Conservation (phyloP, 352 stramenopile genomes). For the Phytophthora aleatoria region DNA sequence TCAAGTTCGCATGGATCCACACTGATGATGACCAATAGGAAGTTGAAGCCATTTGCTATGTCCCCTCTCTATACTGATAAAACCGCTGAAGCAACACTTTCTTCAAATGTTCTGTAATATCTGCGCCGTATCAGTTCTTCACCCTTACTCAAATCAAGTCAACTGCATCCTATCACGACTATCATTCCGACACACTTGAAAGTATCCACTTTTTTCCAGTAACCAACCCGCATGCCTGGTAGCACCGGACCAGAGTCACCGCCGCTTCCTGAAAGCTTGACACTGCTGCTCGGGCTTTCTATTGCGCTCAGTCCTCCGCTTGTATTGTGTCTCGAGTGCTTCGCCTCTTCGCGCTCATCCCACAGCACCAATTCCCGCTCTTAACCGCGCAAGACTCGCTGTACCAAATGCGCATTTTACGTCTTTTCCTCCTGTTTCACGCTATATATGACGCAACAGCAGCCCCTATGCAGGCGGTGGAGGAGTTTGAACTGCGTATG, state of each 20-base stretch:
- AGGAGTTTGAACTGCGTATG: conserved; percentile 35
- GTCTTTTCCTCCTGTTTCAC: conserved; percentile 12
- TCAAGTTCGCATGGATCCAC: conserved; percentile 30
- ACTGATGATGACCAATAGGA: not conserved
- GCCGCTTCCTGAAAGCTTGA: conserved; percentile 25
- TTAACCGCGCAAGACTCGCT: conserved; percentile 10
- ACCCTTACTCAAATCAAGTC: conserved; percentile 4
- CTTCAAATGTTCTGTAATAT: not conserved
- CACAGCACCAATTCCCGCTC: conserved; percentile 4
- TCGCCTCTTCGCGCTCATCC: conserved; percentile 9
- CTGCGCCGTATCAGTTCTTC: conserved; percentile 13
- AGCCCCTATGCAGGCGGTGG: conserved; percentile 8
- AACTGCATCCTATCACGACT: not conserved
- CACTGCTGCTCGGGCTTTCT: conserved; percentile 29
- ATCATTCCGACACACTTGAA: conserved; percentile 17
- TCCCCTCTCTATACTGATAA: conserved; percentile 11
- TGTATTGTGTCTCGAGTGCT: conserved; percentile 31
- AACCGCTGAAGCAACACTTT: conserved; percentile 1
- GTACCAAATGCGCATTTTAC: conserved; percentile 17
- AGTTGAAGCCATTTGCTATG: conserved; percentile 14
- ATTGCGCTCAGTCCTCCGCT: conserved; percentile 34
- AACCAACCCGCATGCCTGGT: conserved; percentile 19
- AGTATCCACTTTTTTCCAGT: conserved; percentile 21
- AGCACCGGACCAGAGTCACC: conserved; percentile 5
- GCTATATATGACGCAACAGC: conserved; percentile 7